Evolutionary conservation across 2,329 filamentous ascomycete genomes (phyloP), one percentile per base, ranked within the genome.

Genomic region (Fusarium sp.): DNA sequence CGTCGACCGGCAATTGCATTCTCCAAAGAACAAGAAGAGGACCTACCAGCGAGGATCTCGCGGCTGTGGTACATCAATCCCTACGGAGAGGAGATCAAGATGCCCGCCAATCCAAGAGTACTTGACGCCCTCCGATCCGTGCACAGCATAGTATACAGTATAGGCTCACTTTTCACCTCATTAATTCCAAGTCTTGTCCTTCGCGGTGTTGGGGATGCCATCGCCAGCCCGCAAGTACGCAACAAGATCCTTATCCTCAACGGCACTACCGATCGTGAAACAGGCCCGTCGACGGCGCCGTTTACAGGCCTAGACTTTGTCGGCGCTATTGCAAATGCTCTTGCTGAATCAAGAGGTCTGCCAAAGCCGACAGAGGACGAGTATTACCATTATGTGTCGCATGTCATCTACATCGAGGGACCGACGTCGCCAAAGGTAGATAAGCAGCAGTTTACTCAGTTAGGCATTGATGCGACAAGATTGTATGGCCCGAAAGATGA

Each of bases 41-140:
- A 95, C 54, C 83, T 98, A 2, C 87, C 92, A 0, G 85, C 91
- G 0, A 86, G 92, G 27, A 97, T 98, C 70, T 84, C 90, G 54
- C 83, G 94, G 4, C 85, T 98, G 31, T 98, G 94, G 93, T 98
- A 98, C 81, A 98, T 98, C 81, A 98, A 97, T 75, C 95, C 95
- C 0, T 98, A 97, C 77, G 95, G 95, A n/a, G 93, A 97, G 76
- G 94, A 97, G 78, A 97, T 98, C 70, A 88, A 90, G 18, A 92
- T 94, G 1, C 86, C 90, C 0, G 91, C 93, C 4, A 98, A 97
- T 73, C 90, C 93, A 0, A 89, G 93, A 49, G 93, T 95, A 0
- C 72, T 97, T 0, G 85, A 88, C 10, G 88, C 93, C 1, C 77
- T 98, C 2, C 80, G 82, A 17, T 80, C 81, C 3, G 86, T 91